Evolutionary conservation across 148 eudicot species (phyloP), one percentile per base, ranked within the genome.

Genomic region (Suaeda aralocaspica): DNA sequence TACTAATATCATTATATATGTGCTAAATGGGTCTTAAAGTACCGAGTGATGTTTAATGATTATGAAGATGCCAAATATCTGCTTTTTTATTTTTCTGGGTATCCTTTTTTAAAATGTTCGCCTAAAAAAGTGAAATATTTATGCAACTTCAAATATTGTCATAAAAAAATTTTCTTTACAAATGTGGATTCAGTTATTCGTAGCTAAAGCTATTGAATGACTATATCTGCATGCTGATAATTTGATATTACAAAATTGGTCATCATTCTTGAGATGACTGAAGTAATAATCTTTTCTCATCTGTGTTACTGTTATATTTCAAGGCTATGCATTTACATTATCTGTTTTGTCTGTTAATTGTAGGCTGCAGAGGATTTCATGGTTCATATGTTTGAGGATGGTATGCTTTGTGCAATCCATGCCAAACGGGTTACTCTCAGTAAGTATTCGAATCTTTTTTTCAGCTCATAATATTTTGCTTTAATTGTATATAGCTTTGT

Each of bases 341-440:
- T 4, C 22, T 46, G 9, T 16, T 29, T 13, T 26, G 51, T 77
- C 55, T 50, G 34, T 69, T 31, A 51, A 46, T 39, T 72, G 77
- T 72, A 92, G 97, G 97, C 92, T 64, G 92, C 96, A 21, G 97
- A 92, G 70, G 85, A 79, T 63, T 84, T 63, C 60, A 28, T 89
- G 62, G 81, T 89, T 69, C 66, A 55, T 16, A 55, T 92, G 74
- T 87, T 92, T 77, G 86, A 82, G 79, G 92, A 92, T 76, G 79
- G 91, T 39, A 86, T 86, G 87, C 78, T 89, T 9, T 92, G 97
- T 73, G 85, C 97, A 25, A 76, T 89, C 70, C 97, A 92, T 72
- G 96, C 96, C 56, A 92, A 80, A 75, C 86, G 97, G 39, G 91
- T 92, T 12, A 92, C 97, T 14, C 77, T 92, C 2, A 92, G 97